These are phyloP conservation scores for Pyrenophora graminea DNA, from an alignment of 2,329 filamentous ascomycete species.

Conservation along the genomic window DNA sequence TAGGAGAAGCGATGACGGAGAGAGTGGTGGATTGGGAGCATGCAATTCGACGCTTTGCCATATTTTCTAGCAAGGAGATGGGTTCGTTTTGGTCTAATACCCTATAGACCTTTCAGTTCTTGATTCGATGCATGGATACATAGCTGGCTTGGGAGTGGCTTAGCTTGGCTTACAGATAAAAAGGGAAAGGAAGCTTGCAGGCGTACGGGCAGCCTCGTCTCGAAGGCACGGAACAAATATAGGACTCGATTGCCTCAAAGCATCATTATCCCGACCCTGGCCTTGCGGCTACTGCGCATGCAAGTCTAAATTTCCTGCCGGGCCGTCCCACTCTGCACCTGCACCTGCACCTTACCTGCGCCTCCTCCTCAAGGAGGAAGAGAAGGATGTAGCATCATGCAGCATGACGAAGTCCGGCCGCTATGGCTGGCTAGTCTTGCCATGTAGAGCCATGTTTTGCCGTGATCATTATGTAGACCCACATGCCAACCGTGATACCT, in stretches of 20 bases:
- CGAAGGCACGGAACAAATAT: slow-evolving; percentile 27
- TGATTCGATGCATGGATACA: slow-evolving; percentile 28
- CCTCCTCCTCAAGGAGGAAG: slow-evolving; percentile 1
- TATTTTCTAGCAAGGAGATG: slow-evolving; percentile 12
- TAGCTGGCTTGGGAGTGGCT: slow-evolving; percentile 27
- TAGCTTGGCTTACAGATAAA: slow-evolving; percentile 32
- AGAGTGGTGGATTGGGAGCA: slow-evolving; percentile 17
- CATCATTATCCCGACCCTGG: slow-evolving; percentile 1
- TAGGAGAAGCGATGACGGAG: slow-evolving; percentile 8
- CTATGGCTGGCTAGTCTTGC: background rate
- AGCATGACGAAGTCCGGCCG: slow-evolving; percentile 8
- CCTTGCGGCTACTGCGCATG: slow-evolving; percentile 10
- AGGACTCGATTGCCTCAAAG: slow-evolving; percentile 12
- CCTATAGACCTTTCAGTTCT: slow-evolving; percentile 29
- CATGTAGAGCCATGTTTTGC: slow-evolving; percentile 4
- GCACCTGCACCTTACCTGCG: background rate
- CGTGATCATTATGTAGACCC: background rate
- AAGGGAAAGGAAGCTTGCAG: slow-evolving; percentile 35
- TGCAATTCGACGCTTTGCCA: slow-evolving; percentile 17
- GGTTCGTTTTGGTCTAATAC: slow-evolving; percentile 31
- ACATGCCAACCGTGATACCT: slow-evolving; percentile 1
- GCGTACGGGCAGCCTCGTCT: slow-evolving; percentile 30
- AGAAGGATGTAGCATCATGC: slow-evolving; percentile 6
- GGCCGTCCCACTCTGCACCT: slow-evolving; percentile 18
- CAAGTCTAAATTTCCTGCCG: slow-evolving; percentile 7